These are phyloP conservation scores for Brassica rapa DNA, from an alignment of 345 rosid genomes.

Conservation along the genomic window DNA sequence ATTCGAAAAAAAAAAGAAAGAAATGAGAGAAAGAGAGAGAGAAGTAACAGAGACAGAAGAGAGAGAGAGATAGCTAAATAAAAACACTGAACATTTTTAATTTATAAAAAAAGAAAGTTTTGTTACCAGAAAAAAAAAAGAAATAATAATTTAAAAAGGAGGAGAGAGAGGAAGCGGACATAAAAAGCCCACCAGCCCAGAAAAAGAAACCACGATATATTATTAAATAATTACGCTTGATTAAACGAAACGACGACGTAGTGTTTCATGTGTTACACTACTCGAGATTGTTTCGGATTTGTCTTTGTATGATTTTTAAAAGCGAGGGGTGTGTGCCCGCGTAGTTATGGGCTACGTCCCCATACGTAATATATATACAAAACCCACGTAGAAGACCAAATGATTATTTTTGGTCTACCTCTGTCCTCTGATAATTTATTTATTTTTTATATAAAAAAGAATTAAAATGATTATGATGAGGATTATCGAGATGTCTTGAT, in stretches of 20 bases:
- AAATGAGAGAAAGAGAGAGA: slow-evolving; percentile 1
- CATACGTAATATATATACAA: slow-evolving; percentile 19
- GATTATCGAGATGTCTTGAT: slow-evolving; percentile 36
- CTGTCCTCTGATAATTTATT: slow-evolving; percentile 10
- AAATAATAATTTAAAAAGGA: neutral
- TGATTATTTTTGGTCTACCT: slow-evolving; percentile 39
- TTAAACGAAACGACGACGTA: slow-evolving; percentile 10
- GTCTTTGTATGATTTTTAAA: slow-evolving; percentile 29
- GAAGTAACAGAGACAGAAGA: neutral
- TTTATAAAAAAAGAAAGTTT: slow-evolving; percentile 22
- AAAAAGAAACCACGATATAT: slow-evolving; percentile 29
- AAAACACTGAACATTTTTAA: slow-evolving; percentile 7
- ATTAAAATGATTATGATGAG: slow-evolving; percentile 16
- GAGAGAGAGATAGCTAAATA: slow-evolving; percentile 26
- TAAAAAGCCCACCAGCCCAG: slow-evolving; percentile 40
- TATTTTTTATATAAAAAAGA: neutral
- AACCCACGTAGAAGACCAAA: slow-evolving; percentile 38
- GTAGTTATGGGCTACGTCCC: slow-evolving; percentile 30
- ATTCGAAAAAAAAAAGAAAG: slow-evolving; percentile 21
- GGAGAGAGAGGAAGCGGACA: slow-evolving; percentile 31
- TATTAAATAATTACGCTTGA: slow-evolving; percentile 5
- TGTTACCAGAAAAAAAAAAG: neutral
- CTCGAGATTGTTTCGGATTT: slow-evolving; percentile 39
- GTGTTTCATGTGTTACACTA: slow-evolving; percentile 6
- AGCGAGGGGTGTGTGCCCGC: slow-evolving; percentile 8